Evolutionary conservation across 768 basidiomycete genomes (phyloP).

Genomic region (Thelephora aurantiotincta): DNA sequence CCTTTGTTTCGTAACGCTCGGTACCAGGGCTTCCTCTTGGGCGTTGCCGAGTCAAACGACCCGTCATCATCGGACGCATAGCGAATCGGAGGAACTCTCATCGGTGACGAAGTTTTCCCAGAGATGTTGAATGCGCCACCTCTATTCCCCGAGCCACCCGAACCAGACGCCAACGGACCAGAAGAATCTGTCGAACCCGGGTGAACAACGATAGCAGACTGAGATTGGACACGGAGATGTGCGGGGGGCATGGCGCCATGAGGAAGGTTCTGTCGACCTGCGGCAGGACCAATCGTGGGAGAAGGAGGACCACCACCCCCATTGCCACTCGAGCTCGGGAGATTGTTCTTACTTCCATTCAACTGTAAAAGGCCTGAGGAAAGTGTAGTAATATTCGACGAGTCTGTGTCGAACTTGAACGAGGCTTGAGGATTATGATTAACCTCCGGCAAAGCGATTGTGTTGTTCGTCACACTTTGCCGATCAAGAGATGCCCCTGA

Average conservation of each 20-base stretch:
- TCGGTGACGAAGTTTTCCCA: not conserved
- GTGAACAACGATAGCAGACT: slow-evolving; percentile 71
- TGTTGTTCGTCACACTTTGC: slow-evolving; percentile 4
- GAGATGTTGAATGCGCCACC: not conserved
- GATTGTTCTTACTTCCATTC: slow-evolving; percentile 7
- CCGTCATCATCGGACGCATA: slow-evolving; percentile 20
- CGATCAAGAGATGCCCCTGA: slow-evolving; percentile 50
- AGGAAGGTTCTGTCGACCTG: slow-evolving; percentile 23
- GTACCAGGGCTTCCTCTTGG: slow-evolving; percentile 62
- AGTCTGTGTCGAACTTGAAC: not conserved
- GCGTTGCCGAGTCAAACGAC: slow-evolving; percentile 21
- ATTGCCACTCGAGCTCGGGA: slow-evolving; percentile 11
- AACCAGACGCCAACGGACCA: slow-evolving; percentile 2
- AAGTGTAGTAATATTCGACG: slow-evolving; percentile 4
- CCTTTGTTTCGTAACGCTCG: slow-evolving; percentile 43
- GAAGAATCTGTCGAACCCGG: slow-evolving; percentile 12
- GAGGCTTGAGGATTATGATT: slow-evolving; percentile 7
- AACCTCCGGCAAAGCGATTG: slow-evolving; percentile 3
- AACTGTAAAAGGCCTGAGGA: not conserved
- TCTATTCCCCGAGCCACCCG: not conserved
- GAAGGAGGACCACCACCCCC: slow-evolving; percentile 38
- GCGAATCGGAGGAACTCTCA: not conserved
- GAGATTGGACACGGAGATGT: slow-evolving; percentile 65
- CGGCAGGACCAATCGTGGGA: slow-evolving; percentile 32
- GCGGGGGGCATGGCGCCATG: slow-evolving; percentile 53